phyloP scores from a whole-genome alignment of 176 grass and related monocot genomes.

The Leersia perrieri region DNA sequence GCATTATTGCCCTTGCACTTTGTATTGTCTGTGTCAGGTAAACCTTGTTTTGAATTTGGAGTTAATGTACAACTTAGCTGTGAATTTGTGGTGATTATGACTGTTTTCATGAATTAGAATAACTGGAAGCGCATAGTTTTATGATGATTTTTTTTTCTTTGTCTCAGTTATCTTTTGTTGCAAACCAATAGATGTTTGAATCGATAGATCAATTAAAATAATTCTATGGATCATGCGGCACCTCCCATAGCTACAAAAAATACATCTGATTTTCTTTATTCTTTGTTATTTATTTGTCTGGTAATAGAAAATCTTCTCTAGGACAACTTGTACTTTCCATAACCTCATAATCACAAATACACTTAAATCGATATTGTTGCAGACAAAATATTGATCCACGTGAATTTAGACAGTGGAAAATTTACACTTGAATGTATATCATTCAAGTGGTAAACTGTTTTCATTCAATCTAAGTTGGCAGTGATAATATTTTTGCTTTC shows the following conservation, averaged over 20 bases:
- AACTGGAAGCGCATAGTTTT: background rate
- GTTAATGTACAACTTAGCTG: background rate
- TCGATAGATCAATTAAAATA: background rate
- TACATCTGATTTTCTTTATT: slow-evolving; percentile 5
- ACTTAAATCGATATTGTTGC: background rate
- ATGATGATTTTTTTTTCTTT: background rate
- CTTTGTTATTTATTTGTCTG: background rate
- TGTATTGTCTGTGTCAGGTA: background rate
- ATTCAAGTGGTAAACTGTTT: background rate
- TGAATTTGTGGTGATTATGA: background rate
- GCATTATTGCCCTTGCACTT: background rate
- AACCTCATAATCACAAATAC: slow-evolving; percentile 10
- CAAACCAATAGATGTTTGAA: background rate
- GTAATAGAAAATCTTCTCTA: background rate
- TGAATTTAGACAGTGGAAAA: background rate
- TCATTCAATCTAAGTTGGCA: background rate
- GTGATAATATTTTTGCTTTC: background rate
- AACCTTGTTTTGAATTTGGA: background rate
- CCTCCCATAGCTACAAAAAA: slow-evolving; percentile 5
- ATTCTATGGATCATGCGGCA: background rate
- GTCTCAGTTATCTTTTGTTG: background rate
- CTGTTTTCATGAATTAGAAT: background rate
- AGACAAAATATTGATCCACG: slow-evolving; percentile 18
- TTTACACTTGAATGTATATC: background rate
- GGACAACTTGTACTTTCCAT: background rate